Base-by-base conservation (phyloP, 176 grass and related monocot genomes). In the Paspalum vaginatum region DNA sequence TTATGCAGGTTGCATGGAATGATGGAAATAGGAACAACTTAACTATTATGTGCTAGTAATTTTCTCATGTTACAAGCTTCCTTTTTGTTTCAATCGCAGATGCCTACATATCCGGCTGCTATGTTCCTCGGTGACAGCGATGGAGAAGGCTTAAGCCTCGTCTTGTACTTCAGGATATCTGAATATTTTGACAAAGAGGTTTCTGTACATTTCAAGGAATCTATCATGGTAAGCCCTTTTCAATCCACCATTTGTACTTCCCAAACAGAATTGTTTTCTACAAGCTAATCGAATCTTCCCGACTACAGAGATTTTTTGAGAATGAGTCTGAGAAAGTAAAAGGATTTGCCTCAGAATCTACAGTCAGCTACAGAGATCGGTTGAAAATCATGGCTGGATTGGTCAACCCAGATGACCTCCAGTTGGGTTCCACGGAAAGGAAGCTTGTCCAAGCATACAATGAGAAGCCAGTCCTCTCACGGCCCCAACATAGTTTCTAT, bases 101-200 rank as follows among this genome's bases (percentile, higher is more conserved):
- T 95, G 70, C 96, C 96, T 81, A 89, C 96, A 59, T 98, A 98
- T 78, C 96, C 96, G 53, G 86, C 96, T 84, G 84, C 92, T 27
- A 95, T 98, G 90, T 98, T 98, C 84, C 90, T 98, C 0, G 86
- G 96, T 0, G 92, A 98, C 68, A 95, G 90, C 37, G 88, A 98
- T 32, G 92, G 96, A 9, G 90, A 98, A 78, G 92, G 96, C 38
- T 79, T 93, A 76, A 98, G 90, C 83, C 96, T 98, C 57, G 92
- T 93, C 41, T 61, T 98, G 66, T 95, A 98, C 78, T 98, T 98
- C 47, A 93, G 85, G 85, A 79, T 98, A 74, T 98, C 96, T 1
- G 86, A 98, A 42, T 98, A 72, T 67, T 98, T 88, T 68, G 96
- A 98, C 18, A 98, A 98, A 65, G 96, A 98, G 81, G 90, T 98